Base-by-base conservation (phyloP, 1,284 basidiomycete species). In the Inonotus hispidus region DNA sequence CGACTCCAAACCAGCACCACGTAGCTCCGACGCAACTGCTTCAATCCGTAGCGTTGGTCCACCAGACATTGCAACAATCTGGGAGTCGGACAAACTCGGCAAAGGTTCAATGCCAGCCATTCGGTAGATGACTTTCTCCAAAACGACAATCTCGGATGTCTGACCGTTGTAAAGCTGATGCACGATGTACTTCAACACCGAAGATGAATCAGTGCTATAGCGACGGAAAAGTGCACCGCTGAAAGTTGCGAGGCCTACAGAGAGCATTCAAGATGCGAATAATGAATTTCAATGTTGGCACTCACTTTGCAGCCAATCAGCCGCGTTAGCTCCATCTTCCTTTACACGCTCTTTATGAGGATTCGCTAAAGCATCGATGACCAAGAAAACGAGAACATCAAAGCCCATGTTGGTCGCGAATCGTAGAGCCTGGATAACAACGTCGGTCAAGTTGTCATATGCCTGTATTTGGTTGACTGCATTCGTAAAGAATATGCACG, bases 31-130 rank as follows among this genome's bases (percentile, higher is more conserved):
- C 23, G 88, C 87, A 32, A 92, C 87, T 58, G 81, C 90, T 79
- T 99, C 97, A 53, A 89, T 87, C 45, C 93, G 87, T 63, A 99
- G 80, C 38, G 86, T 81, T 1, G 90, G 87, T 0, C 97, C 97
- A 58, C 95, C 93, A 2, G 92, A 90, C 82, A 97, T 93, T 1
- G 93, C 92, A 37, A 82, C 74, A 53, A 99, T 85, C 72, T 99
- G 95, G 0, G 86, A 79, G 65, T 97, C 92, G 0, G 93, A 92
- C 49, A 98, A 78, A 71, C 87, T 93, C 1, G 92, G 91, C 54
- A 98, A 77, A 10, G 93, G 92, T 69, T 98, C 91, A 64, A 98
- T 93, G 3, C 92, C 95, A 3, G 93, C 89, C 93, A 98, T 98
- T 71, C 95, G 93, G 79, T 87, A 90, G 61, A 99, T 92, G 57